Conservation (phyloP, 2,329 filamentous ascomycete genomes). For the Chaetomium globosum region DNA sequence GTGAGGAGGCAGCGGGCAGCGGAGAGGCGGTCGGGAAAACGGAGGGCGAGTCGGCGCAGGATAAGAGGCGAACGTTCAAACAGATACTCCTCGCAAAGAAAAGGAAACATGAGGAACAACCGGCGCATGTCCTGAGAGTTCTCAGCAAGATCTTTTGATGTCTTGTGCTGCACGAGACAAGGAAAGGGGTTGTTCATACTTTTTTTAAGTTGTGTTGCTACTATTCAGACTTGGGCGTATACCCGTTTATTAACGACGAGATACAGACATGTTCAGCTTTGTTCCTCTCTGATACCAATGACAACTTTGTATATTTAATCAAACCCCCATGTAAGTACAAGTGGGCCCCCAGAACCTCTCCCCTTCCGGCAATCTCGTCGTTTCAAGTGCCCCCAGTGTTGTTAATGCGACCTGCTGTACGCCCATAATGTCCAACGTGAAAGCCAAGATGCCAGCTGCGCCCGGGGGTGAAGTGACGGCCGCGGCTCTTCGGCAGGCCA, state of each 20-base stretch:
- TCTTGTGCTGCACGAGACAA: background rate
- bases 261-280: conserved; percentile 8
- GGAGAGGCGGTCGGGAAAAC: conserved; percentile 34
- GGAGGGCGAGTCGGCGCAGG: conserved; percentile 33
- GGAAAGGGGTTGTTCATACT: background rate
- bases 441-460: background rate
- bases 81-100: conserved; percentile 65
- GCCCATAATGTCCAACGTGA: background rate
- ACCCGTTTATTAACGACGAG: conserved; percentile 4
- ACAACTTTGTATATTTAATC: background rate
- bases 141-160: conserved; percentile 65
- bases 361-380: background rate
- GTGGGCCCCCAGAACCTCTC: background rate
- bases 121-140: conserved; percentile 61
- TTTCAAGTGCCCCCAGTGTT: background rate
- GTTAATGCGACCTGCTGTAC: background rate
- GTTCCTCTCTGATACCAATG: conserved; percentile 3
- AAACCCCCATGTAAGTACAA: background rate
- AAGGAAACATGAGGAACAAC: conserved; percentile 52
- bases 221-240: conserved; percentile 9
- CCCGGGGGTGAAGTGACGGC: background rate
- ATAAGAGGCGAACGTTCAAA: conserved; percentile 61
- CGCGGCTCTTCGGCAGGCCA: background rate
- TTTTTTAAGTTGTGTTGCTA: conserved; percentile 1
- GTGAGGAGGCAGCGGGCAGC: conserved; percentile 44